Base-by-base conservation (phyloP, 768 basidiomycete species). In the Agaricus subrufescens region DNA sequence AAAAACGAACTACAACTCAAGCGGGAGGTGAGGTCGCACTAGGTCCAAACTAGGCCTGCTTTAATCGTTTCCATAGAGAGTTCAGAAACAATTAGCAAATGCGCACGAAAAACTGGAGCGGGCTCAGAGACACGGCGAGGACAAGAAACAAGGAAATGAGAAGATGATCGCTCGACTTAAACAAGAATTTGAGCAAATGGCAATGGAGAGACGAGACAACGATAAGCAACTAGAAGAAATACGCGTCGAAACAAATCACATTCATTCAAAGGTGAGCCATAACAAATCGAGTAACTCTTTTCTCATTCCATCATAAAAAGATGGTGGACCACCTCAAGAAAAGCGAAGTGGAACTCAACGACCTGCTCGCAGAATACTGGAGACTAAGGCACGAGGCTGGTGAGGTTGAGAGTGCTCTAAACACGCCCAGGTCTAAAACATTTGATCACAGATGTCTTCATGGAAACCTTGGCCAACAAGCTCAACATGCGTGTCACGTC, bases 391-490 rank as follows among this genome's bases (percentile, higher is more conserved):
- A 89, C 61, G 83, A 85, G 62, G 85, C 89, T 63, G 87, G 91
- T 89, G 64, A 37, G 65, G 34, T 34, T 11, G 34, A 34, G 34
- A 34, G 34, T 34, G 34, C 11, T 8, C 34, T 11, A 11, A 34
- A 11, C 34, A 11, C 34, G 5, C 34, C 11, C 34, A 34, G 11
- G 11, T 34, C n/a, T 23, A 8, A 50, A 5, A n/a, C 26, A 8
- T 34, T 50, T 11, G 15, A 50, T n/a, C 43, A 23, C 60, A 91
- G 91, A 91, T 67, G 80, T 91, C 1, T 93, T 90, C 63, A 91
- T 92, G 90, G 90, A 91, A 68, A 91, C 86, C 0, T 73, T 92
- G 27, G 87, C 89, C 3, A 89, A 89, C 69, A 89, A 89, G 62
- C 75, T 93, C 44, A 89, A 87, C 51, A 77, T 89, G 78, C 73